These are phyloP conservation scores for Sclerospora graminicola DNA, from an alignment of 352 stramenopile species.

Conservation along the genomic window DNA sequence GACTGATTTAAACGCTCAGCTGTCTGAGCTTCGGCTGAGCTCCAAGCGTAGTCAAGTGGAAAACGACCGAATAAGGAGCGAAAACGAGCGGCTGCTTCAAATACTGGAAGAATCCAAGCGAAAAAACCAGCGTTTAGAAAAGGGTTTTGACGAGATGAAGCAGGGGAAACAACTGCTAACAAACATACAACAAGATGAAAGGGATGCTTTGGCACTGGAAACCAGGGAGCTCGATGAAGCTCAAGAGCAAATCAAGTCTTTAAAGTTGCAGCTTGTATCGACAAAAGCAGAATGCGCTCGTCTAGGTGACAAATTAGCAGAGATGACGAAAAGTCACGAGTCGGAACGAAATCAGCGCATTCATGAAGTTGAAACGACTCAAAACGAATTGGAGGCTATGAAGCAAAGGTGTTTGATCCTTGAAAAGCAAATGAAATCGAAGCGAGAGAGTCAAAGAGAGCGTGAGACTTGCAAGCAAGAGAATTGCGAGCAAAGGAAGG, in stretches of 20 bases:
- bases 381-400: constrained; percentile 11
- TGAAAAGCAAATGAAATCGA: constrained; percentile 5
- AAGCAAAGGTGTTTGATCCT: constrained; percentile 1
- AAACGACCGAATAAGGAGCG: constrained; percentile 8
- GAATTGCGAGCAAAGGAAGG: constrained; percentile 2
- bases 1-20: background rate
- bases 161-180: no score
- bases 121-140: constrained; percentile 21
- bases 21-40: constrained; percentile 3
- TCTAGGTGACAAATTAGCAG: constrained; percentile 8
- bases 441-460: constrained; percentile 5
- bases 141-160: constrained; percentile 24
- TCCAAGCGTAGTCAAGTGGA: constrained; percentile 8
- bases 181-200: constrained; percentile 7
- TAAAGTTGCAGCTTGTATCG: constrained; percentile 16
- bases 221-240: constrained; percentile 17
- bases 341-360: constrained; percentile 1
- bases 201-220: constrained; percentile 13
- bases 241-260: constrained; percentile 9
- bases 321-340: constrained; percentile 1
- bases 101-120: constrained; percentile 18
- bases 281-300: constrained; percentile 13
- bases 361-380: constrained; percentile 1
- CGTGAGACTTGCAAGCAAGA: constrained; percentile 10
- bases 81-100: constrained; percentile 17